Base-by-base conservation (phyloP, 306 rosid species). In the Lithocarpus polystachyus region DNA sequence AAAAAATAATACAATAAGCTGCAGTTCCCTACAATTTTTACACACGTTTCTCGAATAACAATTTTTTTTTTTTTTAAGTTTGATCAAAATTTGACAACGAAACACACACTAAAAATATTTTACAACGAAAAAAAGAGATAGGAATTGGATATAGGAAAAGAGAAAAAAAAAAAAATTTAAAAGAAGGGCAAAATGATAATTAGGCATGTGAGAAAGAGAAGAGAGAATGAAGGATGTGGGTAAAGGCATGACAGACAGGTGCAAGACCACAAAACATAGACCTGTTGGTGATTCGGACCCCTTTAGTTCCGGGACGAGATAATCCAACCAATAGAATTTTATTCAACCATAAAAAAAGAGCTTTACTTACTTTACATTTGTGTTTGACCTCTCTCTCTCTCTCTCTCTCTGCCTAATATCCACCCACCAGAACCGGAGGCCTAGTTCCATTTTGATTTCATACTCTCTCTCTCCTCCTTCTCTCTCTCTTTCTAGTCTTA, bases 201-300 rank as follows among this genome's bases (percentile, higher is more conserved):
- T 1, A 9, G 13, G 12, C 72, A 64, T 45, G 13, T 5, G 35
- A 20, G 40, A 20, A 65, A 20, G 53, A 70, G 2, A 71, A 72
- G 78, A 72, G 24, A 75, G 73, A 77, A 55, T 75, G 61, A 40
- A 40, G 54, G 22, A 79, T 76, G 80, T 74, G 70, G 82, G 74
- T 54, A 79, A 79, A 62, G 74, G 84, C 86, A 78, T 82, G 88
- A 72, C 56, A 81, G 88, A 86, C 86, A 84, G 82, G 84, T 62
- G 89, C 84, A 79, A 82, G 73, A 84, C 84, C 87, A 82, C 52
- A 76, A 81, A 40, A 48, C 53, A 48, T 48, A 81, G 82, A 73
- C 78, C 81, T 84, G 87, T 88, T 78, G 80, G 77, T 87, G 88
- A 87, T 76, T 84, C 83, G 88, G 90, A 87, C 89, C 82, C 88